A percentile compares a stretch with the other conserved stretches of the same genome.
Conservation (phyloP, 2,329 filamentous ascomycete species). For the Paecilomyces dactylethromorphus region DNA sequence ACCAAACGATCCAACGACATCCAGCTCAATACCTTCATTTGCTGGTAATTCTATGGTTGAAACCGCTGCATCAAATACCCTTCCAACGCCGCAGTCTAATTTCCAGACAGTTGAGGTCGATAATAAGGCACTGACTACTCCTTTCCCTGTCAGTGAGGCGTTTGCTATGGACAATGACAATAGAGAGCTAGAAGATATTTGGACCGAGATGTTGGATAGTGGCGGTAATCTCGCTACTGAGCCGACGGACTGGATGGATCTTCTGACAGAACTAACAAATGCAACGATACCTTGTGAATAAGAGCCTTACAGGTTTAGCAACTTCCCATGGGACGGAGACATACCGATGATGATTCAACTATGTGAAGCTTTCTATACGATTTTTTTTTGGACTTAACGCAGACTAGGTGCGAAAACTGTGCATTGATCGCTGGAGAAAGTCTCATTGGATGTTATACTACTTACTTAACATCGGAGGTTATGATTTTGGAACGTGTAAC, state of each 20-base stretch:
- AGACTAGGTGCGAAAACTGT: too few species aligned
- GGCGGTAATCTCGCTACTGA: constrained; percentile 14
- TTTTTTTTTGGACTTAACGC: too few species aligned
- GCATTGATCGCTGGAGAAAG: too few species aligned
- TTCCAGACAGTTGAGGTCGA: background rate
- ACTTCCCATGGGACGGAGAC: too few species aligned
- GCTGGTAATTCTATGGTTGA: background rate
- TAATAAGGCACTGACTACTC: background rate
- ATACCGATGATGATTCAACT: too few species aligned
- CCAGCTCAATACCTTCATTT: background rate
- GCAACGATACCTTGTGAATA: constrained; percentile 9
- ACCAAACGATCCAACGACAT: background rate
- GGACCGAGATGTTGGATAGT: constrained; percentile 24
- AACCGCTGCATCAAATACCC: background rate
- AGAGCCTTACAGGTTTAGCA: background rate
- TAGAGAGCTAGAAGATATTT: constrained; percentile 22
- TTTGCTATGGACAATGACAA: constrained; percentile 1
- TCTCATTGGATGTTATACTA: too few species aligned
- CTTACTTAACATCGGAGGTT: too few species aligned
- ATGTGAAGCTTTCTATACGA: too few species aligned
- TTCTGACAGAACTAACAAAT: constrained; percentile 22
- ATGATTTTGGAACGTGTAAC: too few species aligned
- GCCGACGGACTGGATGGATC: constrained; percentile 22
- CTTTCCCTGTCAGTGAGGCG: background rate
- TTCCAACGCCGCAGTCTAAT: background rate